Base-by-base conservation (phyloP, 441 rosid species). In the Omphalea diandra region DNA sequence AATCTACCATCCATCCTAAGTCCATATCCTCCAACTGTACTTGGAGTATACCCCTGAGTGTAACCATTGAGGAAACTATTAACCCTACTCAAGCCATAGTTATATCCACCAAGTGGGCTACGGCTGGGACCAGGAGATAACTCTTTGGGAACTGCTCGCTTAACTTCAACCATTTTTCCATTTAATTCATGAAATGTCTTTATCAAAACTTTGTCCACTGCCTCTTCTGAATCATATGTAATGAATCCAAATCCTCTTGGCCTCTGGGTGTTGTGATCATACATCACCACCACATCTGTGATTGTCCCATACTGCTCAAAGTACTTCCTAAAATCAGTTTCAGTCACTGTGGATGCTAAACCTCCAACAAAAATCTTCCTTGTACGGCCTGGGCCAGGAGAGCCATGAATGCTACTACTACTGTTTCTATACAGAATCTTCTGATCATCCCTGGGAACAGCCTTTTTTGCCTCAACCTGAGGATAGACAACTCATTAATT, bases 281-380 rank as follows among this genome's bases (percentile, higher is more conserved):
- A 87, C 98, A 93, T 93, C 32, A 93, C 98, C 56, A 90, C 98
- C 33, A 89, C 98, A 82, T 93, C 98, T 5, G 90, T 89, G 55
- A 92, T 86, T 24, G 81, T 79, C 61, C 98, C 98, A 73, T 85
- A 93, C 81, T 90, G 98, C 71, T 93, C 98, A 67, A 93, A 93
- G 79, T 89, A 90, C 63, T 84, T 85, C 86, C 80, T 93, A 75
- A 93, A 93, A 73, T 89, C 98, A 65, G 84, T 84, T 72, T 90
- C 97, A 1, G 96, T 89, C 38, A 93, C 95, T 0, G 98, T 87
- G 38, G 98, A 89, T 69, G 98, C 88, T 72, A 93, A 85, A 44
- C 98, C 98, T 77, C 98, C 98, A 5, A 93, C 98, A 74, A 93
- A 93, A 40, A 93, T 93, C 88, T 93, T 93, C 81, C 87, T 83